Evolutionary conservation across 2,329 filamentous ascomycete genomes (phyloP), one percentile per base, ranked within the genome.

Genomic region (Sordariomycetes sp.): DNA sequence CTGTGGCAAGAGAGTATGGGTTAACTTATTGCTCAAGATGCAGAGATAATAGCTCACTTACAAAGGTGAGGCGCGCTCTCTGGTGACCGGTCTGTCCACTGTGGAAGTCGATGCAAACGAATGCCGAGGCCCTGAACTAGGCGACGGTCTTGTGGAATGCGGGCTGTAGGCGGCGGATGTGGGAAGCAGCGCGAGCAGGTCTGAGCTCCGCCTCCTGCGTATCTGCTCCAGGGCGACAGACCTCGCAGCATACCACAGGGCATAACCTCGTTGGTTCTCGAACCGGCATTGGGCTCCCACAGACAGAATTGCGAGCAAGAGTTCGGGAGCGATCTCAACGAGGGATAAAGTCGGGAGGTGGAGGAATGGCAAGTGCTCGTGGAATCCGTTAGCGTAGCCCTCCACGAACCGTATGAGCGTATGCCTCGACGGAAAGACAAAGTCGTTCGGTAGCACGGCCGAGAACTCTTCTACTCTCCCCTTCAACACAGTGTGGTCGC

Each of bases 391-490:
- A 57, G 88, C 80, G 64, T 88, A 90, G 1, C 85, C 86, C 60
- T 87, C 85, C 35, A 89, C 70, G 61, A 89, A 89, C 37, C 87
- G 74, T 2, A 83, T 85, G 32, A 89, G 68, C 0, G 87, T 87
- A 62, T 88, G 79, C 3, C 86, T 79, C 4, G 86, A 88, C 1
- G 87, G 86, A 55, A 89, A 80, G 3, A 82, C 77, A 62, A 89
- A 89, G 63, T 83, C 82, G 57, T 71, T 74, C 0, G 84, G 81
- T 24, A 87, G 68, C 4, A 85, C 79, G 1, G 77, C 74, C 0
- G 81, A 80, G 61, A 86, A 87, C 60, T 85, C 81, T 22, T 82
- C 77, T 0, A 87, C 69, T n/a, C 80, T 76, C 58, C 75, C 80
- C 64, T 80, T 79, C 58, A 86, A 82, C 12, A 76, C 70, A 4